phyloP scores from a whole-genome alignment of 257 asterid species.

The Echites panduratus region DNA sequence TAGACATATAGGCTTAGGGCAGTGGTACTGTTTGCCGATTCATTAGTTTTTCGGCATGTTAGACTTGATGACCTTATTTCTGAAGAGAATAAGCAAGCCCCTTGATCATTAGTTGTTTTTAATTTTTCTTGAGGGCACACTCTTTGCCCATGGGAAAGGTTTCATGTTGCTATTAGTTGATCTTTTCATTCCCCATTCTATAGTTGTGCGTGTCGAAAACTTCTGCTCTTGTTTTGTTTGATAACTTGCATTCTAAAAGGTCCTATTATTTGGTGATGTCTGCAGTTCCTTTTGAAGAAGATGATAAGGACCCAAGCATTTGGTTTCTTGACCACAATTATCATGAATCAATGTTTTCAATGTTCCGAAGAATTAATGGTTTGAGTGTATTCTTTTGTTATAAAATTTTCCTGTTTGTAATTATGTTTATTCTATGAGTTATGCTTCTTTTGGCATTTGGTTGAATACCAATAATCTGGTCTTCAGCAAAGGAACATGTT shows the following conservation, averaged over 20 bases:
- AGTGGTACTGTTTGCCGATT: neutral
- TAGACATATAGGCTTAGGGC: neutral
- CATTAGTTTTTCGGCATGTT: neutral
- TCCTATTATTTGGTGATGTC: slow-evolving; percentile 20
- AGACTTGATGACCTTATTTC: neutral
- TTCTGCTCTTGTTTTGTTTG: neutral
- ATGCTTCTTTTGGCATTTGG: slow-evolving; percentile 2
- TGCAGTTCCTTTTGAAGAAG: slow-evolving; percentile 98
- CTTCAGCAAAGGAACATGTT: slow-evolving; percentile 95
- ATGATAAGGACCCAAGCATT: slow-evolving; percentile 86
- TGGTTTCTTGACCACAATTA: slow-evolving; percentile 98
- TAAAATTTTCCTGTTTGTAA: slow-evolving; percentile 9
- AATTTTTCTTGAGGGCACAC: neutral
- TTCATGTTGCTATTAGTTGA: neutral
- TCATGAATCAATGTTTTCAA: slow-evolving; percentile 91
- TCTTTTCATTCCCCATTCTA: neutral
- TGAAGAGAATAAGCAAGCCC: neutral
- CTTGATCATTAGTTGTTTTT: neutral
- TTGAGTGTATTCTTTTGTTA: neutral
- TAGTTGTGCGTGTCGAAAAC: neutral
- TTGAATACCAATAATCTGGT: slow-evolving; percentile 15
- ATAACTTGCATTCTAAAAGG: neutral
- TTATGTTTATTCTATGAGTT: slow-evolving; percentile 9
- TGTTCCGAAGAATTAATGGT: slow-evolving; percentile 96
- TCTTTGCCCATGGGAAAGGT: neutral